Percentiles rank a stretch among this genome's conserved stretches.
Conservation (phyloP, 2,329 filamentous ascomycete genomes). For the Orbilia quercus region DNA sequence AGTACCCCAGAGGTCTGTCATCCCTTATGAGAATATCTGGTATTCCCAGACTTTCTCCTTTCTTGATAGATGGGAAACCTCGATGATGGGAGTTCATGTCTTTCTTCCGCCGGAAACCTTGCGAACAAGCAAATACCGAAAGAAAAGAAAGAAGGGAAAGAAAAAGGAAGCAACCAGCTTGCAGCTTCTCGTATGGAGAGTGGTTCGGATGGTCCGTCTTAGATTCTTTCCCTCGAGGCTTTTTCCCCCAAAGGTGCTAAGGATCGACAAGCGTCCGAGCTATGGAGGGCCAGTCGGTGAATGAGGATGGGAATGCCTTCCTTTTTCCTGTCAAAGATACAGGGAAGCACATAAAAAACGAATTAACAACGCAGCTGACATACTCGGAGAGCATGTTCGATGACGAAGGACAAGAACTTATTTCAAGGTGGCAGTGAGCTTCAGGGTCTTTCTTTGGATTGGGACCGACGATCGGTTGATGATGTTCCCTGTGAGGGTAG, state of each 20-base stretch:
- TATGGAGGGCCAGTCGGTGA: constrained; percentile 49
- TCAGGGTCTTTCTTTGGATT: constrained; percentile 56
- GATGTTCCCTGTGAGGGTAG: constrained; percentile 38
- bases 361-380: constrained; percentile 50
- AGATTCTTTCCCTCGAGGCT: constrained; percentile 54
- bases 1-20: too few relatives aligned
- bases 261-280: constrained; percentile 55
- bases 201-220: constrained; percentile 55
- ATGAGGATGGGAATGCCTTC: constrained; percentile 44
- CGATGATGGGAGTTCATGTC: constrained; percentile 37
- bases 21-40: constrained; percentile 23
- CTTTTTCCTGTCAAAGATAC: constrained; percentile 37
- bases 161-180: constrained; percentile 15
- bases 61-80: constrained; percentile 48
- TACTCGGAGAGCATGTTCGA: constrained; percentile 28
- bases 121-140: constrained; percentile 41
- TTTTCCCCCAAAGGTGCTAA: constrained; percentile 50
- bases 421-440: constrained; percentile 56
- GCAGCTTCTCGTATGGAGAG: constrained; percentile 33
- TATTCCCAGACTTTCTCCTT: constrained; percentile 46
- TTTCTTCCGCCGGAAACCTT: constrained; percentile 14
- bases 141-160: constrained; percentile 21
- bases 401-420: constrained; percentile 55
- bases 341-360: constrained; percentile 27
- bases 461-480: constrained; percentile 52